Conservation (phyloP, 108 stramenopile species). For the Pseudonitzschia multiseries region DNA sequence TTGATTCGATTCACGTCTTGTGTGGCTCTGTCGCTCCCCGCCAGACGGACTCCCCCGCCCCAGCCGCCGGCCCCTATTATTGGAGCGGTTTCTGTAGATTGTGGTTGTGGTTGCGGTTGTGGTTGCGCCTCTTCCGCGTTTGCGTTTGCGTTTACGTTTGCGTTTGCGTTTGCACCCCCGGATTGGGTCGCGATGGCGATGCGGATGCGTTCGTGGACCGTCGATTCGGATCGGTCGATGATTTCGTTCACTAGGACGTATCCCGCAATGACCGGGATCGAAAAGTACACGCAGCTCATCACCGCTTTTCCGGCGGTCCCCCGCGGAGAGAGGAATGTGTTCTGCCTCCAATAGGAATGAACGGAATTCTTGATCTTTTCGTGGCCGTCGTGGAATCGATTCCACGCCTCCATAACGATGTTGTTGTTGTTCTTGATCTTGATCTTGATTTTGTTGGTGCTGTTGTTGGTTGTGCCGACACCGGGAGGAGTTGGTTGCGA, state of each 20-base stretch:
- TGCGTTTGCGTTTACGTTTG: constrained; percentile 27
- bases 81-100: too few species aligned
- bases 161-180: constrained; percentile 26
- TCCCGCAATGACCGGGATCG: constrained; percentile 71
- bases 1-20: constrained; percentile 65
- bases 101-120: too few species aligned
- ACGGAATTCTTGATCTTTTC: constrained; percentile 45
- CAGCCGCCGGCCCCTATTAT: constrained; percentile 73
- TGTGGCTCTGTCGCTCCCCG: constrained; percentile 50
- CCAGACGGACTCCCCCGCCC: constrained; percentile 73
- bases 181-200: too few species aligned
- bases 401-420: too few species aligned
- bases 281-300: constrained; percentile 79
- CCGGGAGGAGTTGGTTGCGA: too few species aligned
- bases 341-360: constrained; percentile 64
- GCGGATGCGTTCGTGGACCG: constrained; percentile 53
- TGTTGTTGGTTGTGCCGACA: too few species aligned
- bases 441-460: too few species aligned
- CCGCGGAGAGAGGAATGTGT: constrained; percentile 34
- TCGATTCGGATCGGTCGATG: constrained; percentile 56
- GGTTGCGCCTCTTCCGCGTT: constrained; percentile 32
- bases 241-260: constrained; percentile 70
- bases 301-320: constrained; percentile 62
- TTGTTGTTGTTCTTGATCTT: too few species aligned
- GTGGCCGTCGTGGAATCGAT: constrained; percentile 36